These are phyloP conservation scores for Dendrobium huoshanense DNA, from an alignment of 106 monocot genomes.

Conservation along the genomic window DNA sequence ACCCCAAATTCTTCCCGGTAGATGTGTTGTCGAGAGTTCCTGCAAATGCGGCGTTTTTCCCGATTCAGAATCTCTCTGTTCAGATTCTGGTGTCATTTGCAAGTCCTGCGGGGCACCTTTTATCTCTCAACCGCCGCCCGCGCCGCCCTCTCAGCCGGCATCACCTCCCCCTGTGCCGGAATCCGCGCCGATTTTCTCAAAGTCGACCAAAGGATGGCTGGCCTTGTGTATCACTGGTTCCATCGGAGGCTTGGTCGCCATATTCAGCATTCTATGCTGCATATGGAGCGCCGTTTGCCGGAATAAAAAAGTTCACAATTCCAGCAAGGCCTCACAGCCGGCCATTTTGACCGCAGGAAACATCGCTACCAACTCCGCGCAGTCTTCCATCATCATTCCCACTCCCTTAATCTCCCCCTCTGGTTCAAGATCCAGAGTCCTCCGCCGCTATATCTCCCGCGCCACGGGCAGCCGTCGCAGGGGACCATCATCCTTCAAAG, in stretches of 20 bases:
- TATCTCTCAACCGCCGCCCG: background rate
- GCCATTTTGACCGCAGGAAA: background rate
- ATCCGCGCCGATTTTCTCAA: conserved; percentile 1
- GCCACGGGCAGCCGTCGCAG: background rate
- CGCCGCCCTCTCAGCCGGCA: background rate
- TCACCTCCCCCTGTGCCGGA: conserved; percentile 7
- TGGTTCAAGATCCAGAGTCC: conserved; percentile 11
- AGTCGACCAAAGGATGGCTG: conserved; percentile 22
- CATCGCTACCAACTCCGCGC: conserved; percentile 12
- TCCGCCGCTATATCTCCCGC: background rate
- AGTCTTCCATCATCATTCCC: conserved; percentile 11
- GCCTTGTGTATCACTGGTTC: conserved; percentile 48
- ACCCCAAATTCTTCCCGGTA: conserved; percentile 57
- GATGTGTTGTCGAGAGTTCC: conserved; percentile 22
- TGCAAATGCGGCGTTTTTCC: conserved; percentile 41
- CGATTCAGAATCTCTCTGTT: conserved; percentile 23
- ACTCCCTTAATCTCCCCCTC: conserved; percentile 1
- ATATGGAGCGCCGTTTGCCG: conserved; percentile 26
- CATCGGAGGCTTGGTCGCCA: conserved; percentile 40
- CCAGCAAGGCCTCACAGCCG: conserved; percentile 28
- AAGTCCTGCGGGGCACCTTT: conserved; percentile 14
- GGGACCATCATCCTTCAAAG: background rate
- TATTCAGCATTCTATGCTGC: conserved; percentile 40
- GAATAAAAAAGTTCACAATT: conserved; percentile 65
- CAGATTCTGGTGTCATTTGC: conserved; percentile 33